These are phyloP conservation scores for Colletotrichum sp. DNA, from an alignment of 2,329 filamentous ascomycete species.

Conservation along the genomic window DNA sequence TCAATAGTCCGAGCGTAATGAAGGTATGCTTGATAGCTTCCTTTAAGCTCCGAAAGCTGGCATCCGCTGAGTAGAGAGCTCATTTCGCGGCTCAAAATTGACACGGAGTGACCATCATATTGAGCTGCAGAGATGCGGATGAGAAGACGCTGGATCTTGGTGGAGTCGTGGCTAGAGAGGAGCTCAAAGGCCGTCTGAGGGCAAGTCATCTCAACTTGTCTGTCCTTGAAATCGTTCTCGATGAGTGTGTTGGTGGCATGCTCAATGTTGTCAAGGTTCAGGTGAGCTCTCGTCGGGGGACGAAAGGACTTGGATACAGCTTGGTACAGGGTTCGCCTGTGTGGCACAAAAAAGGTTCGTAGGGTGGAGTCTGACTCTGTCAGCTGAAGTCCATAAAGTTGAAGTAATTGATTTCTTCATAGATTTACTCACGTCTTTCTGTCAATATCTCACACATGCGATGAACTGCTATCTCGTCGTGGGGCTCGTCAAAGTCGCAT, in stretches of 20 bases:
- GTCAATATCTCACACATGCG: neutral
- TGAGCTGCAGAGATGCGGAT: conserved; percentile 55
- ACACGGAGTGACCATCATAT: conserved; percentile 51
- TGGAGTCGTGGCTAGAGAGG: neutral
- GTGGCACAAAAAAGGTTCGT: conserved; percentile 56
- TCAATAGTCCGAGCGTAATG: conserved; percentile 49
- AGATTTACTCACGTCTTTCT: neutral
- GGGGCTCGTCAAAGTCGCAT: neutral
- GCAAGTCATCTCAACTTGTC: neutral
- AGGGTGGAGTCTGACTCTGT: conserved; percentile 38
- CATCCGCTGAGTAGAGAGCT: conserved; percentile 43
- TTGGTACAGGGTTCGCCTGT: conserved; percentile 52
- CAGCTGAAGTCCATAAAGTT: neutral
- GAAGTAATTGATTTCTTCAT: accelerated
- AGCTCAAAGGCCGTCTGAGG: neutral
- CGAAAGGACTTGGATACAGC: conserved; percentile 46
- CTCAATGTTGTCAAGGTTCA: neutral
- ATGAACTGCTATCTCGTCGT: neutral
- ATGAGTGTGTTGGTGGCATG: neutral
- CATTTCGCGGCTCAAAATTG: conserved; percentile 53
- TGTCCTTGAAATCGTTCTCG: neutral
- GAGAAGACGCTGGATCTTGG: conserved; percentile 34
- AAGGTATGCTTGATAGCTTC: conserved; percentile 46
- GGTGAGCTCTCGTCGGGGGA: neutral
- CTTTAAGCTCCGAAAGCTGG: conserved; percentile 15